Conservation (phyloP, 805 yeast genomes). For the Yarrowia bubula region DNA sequence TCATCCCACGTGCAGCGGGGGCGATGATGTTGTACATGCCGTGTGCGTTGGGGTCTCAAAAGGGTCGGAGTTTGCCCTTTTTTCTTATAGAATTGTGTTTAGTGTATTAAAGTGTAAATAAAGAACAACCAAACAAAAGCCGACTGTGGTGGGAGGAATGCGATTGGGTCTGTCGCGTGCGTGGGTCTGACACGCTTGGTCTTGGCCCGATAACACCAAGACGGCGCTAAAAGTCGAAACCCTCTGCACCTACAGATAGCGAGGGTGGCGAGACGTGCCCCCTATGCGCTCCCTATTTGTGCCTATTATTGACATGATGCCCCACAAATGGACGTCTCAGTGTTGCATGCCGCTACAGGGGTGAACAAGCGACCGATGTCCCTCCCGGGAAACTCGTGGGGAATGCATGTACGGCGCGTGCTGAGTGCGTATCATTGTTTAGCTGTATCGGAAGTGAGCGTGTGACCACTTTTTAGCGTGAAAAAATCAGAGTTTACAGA, state of each 20-base stretch:
- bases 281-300: no score
- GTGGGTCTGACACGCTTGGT: neutral
- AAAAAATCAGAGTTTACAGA: constrained; percentile 15
- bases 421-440: neutral
- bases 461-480: constrained; percentile 22
- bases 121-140: neutral
- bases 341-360: neutral
- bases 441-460: neutral
- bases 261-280: no score
- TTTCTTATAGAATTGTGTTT: neutral
- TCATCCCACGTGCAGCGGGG: neutral
- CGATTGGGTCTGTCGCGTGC: neutral
- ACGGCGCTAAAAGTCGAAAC: no score
- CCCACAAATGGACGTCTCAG: neutral
- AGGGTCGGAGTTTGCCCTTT: neutral
- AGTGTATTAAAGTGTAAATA: constrained; percentile 8
- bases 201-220: no score
- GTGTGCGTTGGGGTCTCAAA: neutral
- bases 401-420: constrained; percentile 19
- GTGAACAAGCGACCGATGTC: neutral
- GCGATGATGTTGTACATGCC: constrained; percentile 1
- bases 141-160: neutral
- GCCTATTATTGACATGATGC: no score
- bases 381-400: constrained; percentile 14
- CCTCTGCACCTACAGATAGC: no score